Evolutionary conservation across 139 green algal species (phyloP).

Genomic region (Closterium sp.): DNA sequence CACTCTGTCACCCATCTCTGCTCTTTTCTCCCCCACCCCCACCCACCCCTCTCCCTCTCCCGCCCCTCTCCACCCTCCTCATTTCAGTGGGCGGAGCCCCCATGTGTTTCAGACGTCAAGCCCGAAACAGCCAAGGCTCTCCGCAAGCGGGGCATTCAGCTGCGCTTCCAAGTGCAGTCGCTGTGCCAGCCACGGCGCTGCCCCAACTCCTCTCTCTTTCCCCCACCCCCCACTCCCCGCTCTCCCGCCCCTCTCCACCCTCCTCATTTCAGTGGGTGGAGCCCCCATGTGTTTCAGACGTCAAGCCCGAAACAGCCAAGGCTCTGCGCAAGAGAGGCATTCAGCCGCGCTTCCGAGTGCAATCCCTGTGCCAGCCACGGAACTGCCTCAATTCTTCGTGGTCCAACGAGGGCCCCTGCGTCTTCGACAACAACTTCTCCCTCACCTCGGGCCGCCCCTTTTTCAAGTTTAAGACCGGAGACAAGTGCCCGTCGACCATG

Average conservation of each 20-base stretch:
- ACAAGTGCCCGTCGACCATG: slow-evolving; percentile 21
- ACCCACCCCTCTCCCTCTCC: not conserved
- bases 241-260: not conserved
- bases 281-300: slow-evolving; percentile 1
- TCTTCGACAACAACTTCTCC: slow-evolving; percentile 25
- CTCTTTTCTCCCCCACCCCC: not conserved
- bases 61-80: too few species aligned
- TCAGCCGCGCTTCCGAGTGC: not conserved
- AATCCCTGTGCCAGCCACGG: slow-evolving; percentile 14
- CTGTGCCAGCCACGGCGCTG: not conserved
- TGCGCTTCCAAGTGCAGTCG: not conserved
- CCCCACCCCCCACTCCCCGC: not conserved
- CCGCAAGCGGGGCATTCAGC: not conserved
- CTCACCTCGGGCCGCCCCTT: not conserved
- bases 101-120: slow-evolving; percentile 1
- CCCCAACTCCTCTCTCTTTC: not conserved
- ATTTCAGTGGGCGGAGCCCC: slow-evolving; percentile 2
- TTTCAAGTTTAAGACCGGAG: slow-evolving; percentile 5
- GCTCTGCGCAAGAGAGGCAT: not conserved
- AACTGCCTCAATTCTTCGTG: slow-evolving; percentile 21
- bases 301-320: not conserved
- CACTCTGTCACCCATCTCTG: too few species aligned
- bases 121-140: not conserved
- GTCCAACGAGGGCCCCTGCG: slow-evolving; percentile 7
- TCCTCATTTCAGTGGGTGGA: not conserved